Evolutionary conservation across 192 early-diverging fungal genomes (phyloP).

Genomic region (Mortierella claussenii): DNA sequence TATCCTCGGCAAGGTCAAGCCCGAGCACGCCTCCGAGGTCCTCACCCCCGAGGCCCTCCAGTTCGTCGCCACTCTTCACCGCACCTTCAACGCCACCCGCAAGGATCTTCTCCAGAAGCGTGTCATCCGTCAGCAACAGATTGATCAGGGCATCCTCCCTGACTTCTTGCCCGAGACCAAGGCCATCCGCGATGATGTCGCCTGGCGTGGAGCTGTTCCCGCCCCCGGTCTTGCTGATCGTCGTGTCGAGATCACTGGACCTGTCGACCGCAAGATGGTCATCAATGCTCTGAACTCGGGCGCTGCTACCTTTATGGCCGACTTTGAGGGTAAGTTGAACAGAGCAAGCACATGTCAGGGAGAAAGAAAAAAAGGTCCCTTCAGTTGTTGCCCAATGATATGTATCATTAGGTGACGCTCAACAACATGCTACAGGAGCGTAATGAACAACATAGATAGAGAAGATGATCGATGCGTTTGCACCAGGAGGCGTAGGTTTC

Average conservation of each 20-base stretch:
- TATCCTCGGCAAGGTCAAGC: conserved; percentile 73
- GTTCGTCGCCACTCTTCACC: conserved; percentile 92
- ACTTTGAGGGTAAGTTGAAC: conserved; percentile 78
- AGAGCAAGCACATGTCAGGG: not conserved
- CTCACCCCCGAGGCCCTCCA: conserved; percentile 83
- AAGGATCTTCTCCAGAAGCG: conserved; percentile 87
- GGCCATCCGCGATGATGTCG: conserved; percentile 88
- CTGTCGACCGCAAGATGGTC: conserved; percentile 99
- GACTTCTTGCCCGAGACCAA: conserved; percentile 96
- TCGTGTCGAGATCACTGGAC: conserved; percentile 98
- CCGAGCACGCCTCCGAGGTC: conserved; percentile 73
- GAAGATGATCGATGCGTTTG: too few species aligned
- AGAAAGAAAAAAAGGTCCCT: not conserved
- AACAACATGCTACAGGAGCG: too few species aligned
- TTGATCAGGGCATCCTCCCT: conserved; percentile 87
- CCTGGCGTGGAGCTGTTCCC: conserved; percentile 93
- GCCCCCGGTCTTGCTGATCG: conserved; percentile 93
- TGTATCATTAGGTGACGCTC: too few species aligned
- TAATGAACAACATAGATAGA: too few species aligned
- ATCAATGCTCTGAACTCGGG: conserved; percentile 98
- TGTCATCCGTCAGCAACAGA: conserved; percentile 78
- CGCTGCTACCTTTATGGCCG: conserved; percentile 96
- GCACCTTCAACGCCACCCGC: conserved; percentile 90
- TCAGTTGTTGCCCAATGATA: too few species aligned
- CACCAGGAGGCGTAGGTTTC: too few species aligned